Percentiles rank a stretch among this genome's conserved stretches.
phyloP scores from a whole-genome alignment of 805 yeast species.

The Saccharomycopsis fibuligera region DNA sequence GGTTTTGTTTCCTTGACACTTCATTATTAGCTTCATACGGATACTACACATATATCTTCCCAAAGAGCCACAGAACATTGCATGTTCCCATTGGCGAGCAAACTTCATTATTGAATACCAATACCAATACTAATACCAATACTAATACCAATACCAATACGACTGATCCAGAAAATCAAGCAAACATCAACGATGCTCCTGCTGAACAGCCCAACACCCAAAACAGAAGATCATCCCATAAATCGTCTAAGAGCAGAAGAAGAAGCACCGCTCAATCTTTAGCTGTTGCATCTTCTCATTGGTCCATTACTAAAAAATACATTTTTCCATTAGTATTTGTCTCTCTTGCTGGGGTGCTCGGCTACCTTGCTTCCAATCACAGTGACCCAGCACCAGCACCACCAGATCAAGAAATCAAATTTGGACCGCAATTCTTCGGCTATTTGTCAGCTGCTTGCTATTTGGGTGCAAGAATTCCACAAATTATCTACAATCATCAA shows the following conservation, averaged over 20 bases:
- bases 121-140: too few species aligned
- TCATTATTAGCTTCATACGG: slow-evolving; percentile 50
- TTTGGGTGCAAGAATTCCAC: slow-evolving; percentile 77
- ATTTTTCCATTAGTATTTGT: slow-evolving; percentile 59
- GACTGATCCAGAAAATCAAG: neutral
- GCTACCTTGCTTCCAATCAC: slow-evolving; percentile 42
- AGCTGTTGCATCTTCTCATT: slow-evolving; percentile 41
- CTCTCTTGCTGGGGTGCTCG: slow-evolving; percentile 52
- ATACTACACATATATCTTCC: slow-evolving; percentile 47
- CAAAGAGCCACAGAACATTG: slow-evolving; percentile 28
- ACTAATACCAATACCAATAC: too few species aligned
- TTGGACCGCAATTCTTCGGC: slow-evolving; percentile 65
- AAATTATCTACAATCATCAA: slow-evolving; percentile 69
- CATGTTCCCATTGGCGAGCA: slow-evolving; percentile 20
- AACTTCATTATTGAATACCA: neutral
- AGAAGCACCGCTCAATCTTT: slow-evolving; percentile 48
- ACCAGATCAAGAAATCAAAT: slow-evolving; percentile 21
- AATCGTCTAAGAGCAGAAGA: slow-evolving; percentile 23
- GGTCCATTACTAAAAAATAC: slow-evolving; percentile 43
- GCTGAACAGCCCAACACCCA: neutral
- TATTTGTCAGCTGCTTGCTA: slow-evolving; percentile 63
- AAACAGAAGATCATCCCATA: neutral
- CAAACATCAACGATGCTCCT: neutral
- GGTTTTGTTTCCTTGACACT: slow-evolving; percentile 72
- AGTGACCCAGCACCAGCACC: slow-evolving; percentile 24